A percentile compares a stretch with the other conserved stretches of the same genome.
phyloP scores from a whole-genome alignment of 2,329 filamentous ascomycete species.

The Cladophialophora yegresii region DNA sequence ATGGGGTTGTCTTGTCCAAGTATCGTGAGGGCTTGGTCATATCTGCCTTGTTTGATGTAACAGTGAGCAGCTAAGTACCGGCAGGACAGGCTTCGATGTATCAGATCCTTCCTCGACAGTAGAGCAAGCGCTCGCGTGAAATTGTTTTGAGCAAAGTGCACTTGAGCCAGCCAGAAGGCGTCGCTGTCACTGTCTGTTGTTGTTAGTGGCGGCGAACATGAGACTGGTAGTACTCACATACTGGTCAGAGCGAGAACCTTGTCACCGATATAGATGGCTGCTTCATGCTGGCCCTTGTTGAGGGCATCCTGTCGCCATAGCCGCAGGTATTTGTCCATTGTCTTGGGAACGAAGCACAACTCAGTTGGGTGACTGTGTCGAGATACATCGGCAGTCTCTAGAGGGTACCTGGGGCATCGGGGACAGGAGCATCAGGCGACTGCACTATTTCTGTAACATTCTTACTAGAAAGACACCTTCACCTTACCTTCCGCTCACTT shows the following conservation, averaged over 20 bases:
- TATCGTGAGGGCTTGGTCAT: constrained; percentile 80
- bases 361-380: background rate
- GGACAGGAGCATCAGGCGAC: background rate
- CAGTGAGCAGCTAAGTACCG: constrained; percentile 93
- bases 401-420: background rate
- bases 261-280: constrained; percentile 95
- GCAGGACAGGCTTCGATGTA: constrained; percentile 79
- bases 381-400: constrained; percentile 7
- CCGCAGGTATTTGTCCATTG: constrained; percentile 90
- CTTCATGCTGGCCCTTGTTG: constrained; percentile 94
- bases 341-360: background rate
- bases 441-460: background rate
- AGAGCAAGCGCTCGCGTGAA: constrained; percentile 89
- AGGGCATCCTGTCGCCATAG: constrained; percentile 94
- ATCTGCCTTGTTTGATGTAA: constrained; percentile 86
- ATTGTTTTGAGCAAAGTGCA: constrained; percentile 93
- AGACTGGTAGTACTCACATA: constrained; percentile 50
- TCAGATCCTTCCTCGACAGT: constrained; percentile 78
- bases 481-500: background rate
- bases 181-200: constrained; percentile 81
- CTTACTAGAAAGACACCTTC: constrained; percentile 2
- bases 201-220: background rate
- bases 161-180: constrained; percentile 96
- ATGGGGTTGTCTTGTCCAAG: constrained; percentile 93
- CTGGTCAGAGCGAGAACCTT: constrained; percentile 93